Evolutionary conservation across 306 rosid species (phyloP).

Genomic region (Nissolia schottii): DNA sequence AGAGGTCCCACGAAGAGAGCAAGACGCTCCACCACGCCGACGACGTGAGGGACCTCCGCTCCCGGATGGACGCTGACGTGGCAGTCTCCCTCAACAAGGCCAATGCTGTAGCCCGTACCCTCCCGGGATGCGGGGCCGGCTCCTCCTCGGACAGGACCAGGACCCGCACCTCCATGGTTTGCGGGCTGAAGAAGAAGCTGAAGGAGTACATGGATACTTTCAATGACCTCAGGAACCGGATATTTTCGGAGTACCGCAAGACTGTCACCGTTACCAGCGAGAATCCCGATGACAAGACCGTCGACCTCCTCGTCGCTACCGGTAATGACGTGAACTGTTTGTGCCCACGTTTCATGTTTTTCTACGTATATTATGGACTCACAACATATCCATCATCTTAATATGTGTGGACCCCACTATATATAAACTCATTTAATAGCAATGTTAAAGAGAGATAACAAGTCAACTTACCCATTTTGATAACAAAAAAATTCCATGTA

Average conservation of each 20-base stretch:
- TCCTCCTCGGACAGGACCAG: conserved; percentile 75
- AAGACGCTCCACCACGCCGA: conserved; percentile 68
- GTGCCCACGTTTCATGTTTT: not conserved
- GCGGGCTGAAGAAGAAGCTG: conserved; percentile 67
- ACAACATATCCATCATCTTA: too few relatives aligned
- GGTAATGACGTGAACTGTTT: conserved; percentile 27
- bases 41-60: conserved; percentile 64
- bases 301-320: conserved; percentile 61
- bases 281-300: conserved; percentile 67
- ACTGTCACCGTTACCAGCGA: conserved; percentile 82
- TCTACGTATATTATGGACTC: too few relatives aligned
- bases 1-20: conserved; percentile 52
- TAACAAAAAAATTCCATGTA: too few relatives aligned
- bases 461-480: too few relatives aligned
- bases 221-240: conserved; percentile 45
- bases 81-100: conserved; percentile 61
- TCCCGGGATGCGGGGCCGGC: conserved; percentile 68
- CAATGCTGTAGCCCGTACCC: conserved; percentile 58
- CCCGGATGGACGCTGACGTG: conserved; percentile 76
- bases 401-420: too few relatives aligned
- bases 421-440: too few relatives aligned
- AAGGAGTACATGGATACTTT: conserved; percentile 71
- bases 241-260: conserved; percentile 64
- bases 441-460: too few relatives aligned
- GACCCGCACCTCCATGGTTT: conserved; percentile 59